phyloP scores from a whole-genome alignment of 371 early-diverging fungal genomes.

The Apophysomyces variabilis region DNA sequence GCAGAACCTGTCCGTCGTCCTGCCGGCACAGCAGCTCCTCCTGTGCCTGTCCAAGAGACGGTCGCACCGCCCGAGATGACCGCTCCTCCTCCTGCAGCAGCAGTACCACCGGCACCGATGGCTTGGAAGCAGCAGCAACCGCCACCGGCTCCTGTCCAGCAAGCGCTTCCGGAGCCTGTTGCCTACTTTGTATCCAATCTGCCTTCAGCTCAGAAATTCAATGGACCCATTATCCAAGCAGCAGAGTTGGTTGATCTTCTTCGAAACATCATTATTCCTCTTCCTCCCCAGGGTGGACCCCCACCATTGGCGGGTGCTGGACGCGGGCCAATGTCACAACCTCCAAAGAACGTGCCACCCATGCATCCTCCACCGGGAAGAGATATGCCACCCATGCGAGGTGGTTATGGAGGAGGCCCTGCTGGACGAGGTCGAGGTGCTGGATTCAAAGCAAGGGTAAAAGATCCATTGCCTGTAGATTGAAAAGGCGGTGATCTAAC shows the following conservation, averaged over 20 bases:
- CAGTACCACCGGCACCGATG: slow-evolving; percentile 18
- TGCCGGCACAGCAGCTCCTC: slow-evolving; percentile 12
- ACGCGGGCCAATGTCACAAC: slow-evolving; percentile 18
- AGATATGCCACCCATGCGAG: slow-evolving; percentile 27
- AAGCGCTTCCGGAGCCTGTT: slow-evolving; percentile 58
- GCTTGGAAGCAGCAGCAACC: slow-evolving; percentile 22
- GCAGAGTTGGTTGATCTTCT: slow-evolving; percentile 59
- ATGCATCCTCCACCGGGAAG: slow-evolving; percentile 29
- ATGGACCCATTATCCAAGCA: slow-evolving; percentile 56
- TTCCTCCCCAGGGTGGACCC: slow-evolving; percentile 35
- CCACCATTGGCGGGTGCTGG: slow-evolving; percentile 22
- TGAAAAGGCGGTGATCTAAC: not conserved
- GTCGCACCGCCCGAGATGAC: slow-evolving; percentile 8
- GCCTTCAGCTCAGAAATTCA: slow-evolving; percentile 55
- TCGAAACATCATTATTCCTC: slow-evolving; percentile 48
- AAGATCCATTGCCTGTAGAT: not conserved
- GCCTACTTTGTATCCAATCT: slow-evolving; percentile 61
- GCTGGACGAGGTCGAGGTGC: slow-evolving; percentile 33
- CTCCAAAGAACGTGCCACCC: slow-evolving; percentile 26
- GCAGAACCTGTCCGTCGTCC: slow-evolving; percentile 46
- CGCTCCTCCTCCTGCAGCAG: slow-evolving; percentile 3
- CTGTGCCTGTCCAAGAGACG: slow-evolving; percentile 6
- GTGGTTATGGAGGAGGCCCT: slow-evolving; percentile 33
- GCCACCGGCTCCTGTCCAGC: slow-evolving; percentile 15
- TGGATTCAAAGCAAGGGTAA: slow-evolving; percentile 41